Conservation (phyloP, 768 basidiomycete genomes). For the Hericium coralloides region DNA sequence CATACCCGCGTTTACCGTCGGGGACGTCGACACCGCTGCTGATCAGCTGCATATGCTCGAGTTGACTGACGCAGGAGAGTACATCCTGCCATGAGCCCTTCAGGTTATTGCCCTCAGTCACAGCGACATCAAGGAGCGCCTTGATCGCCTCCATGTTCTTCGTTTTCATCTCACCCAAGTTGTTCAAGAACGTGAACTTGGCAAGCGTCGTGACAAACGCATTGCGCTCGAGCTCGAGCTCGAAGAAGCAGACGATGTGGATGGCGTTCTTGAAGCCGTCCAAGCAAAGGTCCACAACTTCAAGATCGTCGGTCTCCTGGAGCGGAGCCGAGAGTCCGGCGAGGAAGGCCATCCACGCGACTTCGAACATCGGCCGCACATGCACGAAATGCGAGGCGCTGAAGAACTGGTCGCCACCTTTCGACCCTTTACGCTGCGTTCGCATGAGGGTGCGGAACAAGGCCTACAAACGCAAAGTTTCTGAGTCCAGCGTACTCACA, state of each 20-base stretch:
- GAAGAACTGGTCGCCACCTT: constrained; percentile 81
- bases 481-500: background rate
- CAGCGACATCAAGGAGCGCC: constrained; percentile 85
- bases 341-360: constrained; percentile 97
- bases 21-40: constrained; percentile 82
- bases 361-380: constrained; percentile 98
- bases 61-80: constrained; percentile 91
- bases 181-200: constrained; percentile 97
- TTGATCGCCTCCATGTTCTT: constrained; percentile 99
- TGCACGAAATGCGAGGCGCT: constrained; percentile 95
- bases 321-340: constrained; percentile 91
- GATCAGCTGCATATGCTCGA: constrained; percentile 98
- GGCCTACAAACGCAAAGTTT: constrained; percentile 38
- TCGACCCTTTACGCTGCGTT: constrained; percentile 79
- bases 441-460: constrained; percentile 90
- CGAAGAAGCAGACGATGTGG: constrained; percentile 93
- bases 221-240: constrained; percentile 95
- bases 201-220: constrained; percentile 94
- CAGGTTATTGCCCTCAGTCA: constrained; percentile 93
- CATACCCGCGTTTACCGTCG: constrained; percentile 80
- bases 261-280: constrained; percentile 98
- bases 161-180: constrained; percentile 96
- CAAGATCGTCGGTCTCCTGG: constrained; percentile 91
- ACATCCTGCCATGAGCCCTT: constrained; percentile 97
- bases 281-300: constrained; percentile 83